phyloP scores from a whole-genome alignment of 1,139 yeast genomes.

The Candida sojae region DNA sequence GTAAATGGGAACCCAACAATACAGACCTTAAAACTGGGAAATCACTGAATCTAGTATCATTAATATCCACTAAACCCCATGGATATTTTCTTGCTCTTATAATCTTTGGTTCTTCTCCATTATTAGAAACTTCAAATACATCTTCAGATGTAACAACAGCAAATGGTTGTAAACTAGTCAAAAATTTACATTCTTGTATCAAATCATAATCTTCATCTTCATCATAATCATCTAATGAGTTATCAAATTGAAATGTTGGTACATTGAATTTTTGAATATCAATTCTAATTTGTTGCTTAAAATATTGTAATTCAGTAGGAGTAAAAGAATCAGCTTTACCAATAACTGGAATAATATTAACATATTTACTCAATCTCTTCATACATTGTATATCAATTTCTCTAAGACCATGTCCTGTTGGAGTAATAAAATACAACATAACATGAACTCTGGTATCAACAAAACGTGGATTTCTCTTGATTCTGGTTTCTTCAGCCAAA shows the following conservation, averaged over 20 bases:
- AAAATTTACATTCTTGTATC: conserved; percentile 74
- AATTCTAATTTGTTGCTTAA: conserved; percentile 56
- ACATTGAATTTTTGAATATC: conserved; percentile 78
- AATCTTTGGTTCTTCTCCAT: conserved; percentile 37
- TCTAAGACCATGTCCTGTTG: conserved; percentile 78
- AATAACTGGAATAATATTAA: conserved; percentile 85
- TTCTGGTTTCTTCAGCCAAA: conserved; percentile 86
- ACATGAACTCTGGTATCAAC: conserved; percentile 78
- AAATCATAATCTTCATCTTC: conserved; percentile 71
- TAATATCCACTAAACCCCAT: conserved; percentile 88
- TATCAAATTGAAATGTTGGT: conserved; percentile 79
- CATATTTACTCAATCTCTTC: conserved; percentile 74
- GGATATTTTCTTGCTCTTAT: conserved; percentile 88
- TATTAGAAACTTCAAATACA: conserved; percentile 52
- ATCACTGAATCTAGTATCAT: conserved; percentile 82
- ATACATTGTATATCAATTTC: conserved; percentile 78
- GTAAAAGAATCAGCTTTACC: conserved; percentile 89
- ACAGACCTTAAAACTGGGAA: conserved; percentile 83
- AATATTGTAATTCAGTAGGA: conserved; percentile 61
- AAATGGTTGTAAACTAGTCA: conserved; percentile 81
- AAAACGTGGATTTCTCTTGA: conserved; percentile 82
- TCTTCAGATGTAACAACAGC: conserved; percentile 79
- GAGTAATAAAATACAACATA: conserved; percentile 67
- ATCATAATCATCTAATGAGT: conserved; percentile 44
- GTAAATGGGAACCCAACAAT: conserved; percentile 86